These are phyloP conservation scores for Fusarium sp. DNA, from an alignment of 2,329 filamentous ascomycete genomes.

Conservation along the genomic window DNA sequence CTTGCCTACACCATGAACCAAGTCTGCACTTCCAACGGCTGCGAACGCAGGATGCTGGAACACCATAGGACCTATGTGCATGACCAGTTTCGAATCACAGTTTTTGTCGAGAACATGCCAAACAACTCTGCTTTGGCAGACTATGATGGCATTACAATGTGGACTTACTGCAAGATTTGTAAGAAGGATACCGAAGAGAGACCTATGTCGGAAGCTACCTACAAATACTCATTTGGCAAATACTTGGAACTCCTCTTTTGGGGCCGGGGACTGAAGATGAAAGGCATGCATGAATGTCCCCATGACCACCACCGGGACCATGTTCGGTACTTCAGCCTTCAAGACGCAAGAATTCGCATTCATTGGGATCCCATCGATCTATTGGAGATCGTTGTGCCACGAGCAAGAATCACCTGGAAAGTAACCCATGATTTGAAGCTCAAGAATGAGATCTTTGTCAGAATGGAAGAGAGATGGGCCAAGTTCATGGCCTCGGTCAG, in stretches of 20 bases:
- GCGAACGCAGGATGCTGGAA: slow-evolving; percentile 87
- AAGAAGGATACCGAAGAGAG: slow-evolving; percentile 89
- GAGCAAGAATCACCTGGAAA: slow-evolving; percentile 94
- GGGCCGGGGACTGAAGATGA: slow-evolving; percentile 83
- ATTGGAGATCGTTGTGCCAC: slow-evolving; percentile 92
- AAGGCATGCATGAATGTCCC: slow-evolving; percentile 76
- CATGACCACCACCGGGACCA: slow-evolving; percentile 95
- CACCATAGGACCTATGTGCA: slow-evolving; percentile 98
- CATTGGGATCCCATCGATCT: slow-evolving; percentile 94
- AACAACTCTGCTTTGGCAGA: slow-evolving; percentile 57
- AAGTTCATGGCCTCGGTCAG: slow-evolving; percentile 91
- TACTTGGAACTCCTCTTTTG: slow-evolving; percentile 98
- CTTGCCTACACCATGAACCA: slow-evolving; percentile 79
- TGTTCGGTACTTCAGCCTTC: slow-evolving; percentile 89
- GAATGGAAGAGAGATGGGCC: slow-evolving; percentile 82
- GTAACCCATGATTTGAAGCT: slow-evolving; percentile 92
- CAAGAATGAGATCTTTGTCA: slow-evolving; percentile 89
- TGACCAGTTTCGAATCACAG: slow-evolving; percentile 90
- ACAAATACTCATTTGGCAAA: slow-evolving; percentile 98
- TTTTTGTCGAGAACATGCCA: slow-evolving; percentile 75
- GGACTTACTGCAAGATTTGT: slow-evolving; percentile 95
- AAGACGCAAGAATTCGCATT: slow-evolving; percentile 85
- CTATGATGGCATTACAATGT: slow-evolving; percentile 85
- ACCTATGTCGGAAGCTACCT: slow-evolving; percentile 92
- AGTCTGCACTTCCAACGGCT: slow-evolving; percentile 84